Conservation (phyloP, 257 asterid species). For the Solanum clarkiae region DNA sequence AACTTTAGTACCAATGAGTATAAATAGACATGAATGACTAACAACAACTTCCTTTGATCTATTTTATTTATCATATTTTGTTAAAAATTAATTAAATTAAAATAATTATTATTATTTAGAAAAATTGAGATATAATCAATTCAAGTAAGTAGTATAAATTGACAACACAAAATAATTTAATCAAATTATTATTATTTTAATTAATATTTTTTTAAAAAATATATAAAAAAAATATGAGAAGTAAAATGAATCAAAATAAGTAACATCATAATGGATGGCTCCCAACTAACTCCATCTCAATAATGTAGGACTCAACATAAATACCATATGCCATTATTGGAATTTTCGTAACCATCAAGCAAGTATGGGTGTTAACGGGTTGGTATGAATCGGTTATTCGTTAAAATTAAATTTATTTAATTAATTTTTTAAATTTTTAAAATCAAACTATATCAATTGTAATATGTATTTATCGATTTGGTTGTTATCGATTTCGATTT, state of each 20-base stretch:
- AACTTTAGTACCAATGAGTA: not conserved
- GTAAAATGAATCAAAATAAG: not conserved
- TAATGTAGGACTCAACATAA: not conserved
- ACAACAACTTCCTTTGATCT: not conserved
- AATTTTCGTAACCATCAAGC: not conserved
- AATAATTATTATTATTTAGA: not conserved
- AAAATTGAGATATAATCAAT: not conserved
- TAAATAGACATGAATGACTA: not conserved
- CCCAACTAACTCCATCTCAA: not conserved
- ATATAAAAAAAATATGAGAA: not conserved
- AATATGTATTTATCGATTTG: too few species aligned
- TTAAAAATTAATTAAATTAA: too few species aligned
- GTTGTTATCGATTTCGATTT: too few species aligned
- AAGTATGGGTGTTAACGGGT: too few species aligned
- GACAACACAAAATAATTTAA: not conserved
- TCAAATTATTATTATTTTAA: not conserved
- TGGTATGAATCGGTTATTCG: too few species aligned
- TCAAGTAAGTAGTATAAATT: not conserved
- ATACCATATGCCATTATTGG: not conserved
- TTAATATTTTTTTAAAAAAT: not conserved
- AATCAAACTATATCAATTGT: too few species aligned
- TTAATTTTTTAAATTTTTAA: too few species aligned
- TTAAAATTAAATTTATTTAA: too few species aligned
- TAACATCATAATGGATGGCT: not conserved
- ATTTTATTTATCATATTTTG: not conserved